Conservation (phyloP, 352 stramenopile species). For the Pythium brassicae region DNA sequence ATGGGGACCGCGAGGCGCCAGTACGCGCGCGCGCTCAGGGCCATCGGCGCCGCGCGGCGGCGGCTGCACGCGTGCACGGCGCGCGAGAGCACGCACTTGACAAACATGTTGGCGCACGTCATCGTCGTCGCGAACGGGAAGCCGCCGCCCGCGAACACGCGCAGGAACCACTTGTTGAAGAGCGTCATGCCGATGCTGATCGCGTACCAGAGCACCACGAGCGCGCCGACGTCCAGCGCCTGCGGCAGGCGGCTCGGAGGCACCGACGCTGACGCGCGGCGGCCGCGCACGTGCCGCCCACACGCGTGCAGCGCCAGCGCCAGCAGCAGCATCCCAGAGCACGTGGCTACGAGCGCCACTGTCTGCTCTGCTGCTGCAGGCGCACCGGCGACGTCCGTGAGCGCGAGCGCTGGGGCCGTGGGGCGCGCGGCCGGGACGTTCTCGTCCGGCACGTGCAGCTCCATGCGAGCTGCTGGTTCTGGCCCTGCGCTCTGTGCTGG, state of each 20-base stretch:
- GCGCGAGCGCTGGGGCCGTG: not conserved
- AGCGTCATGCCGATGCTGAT: conserved; percentile 85
- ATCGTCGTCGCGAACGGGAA: conserved; percentile 78
- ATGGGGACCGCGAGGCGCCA: conserved; percentile 76
- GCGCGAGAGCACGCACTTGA: conserved; percentile 65
- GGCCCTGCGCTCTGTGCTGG: not conserved
- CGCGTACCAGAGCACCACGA: conserved; percentile 75
- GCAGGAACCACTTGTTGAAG: conserved; percentile 83
- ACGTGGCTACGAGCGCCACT: conserved; percentile 42
- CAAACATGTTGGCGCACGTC: conserved; percentile 77
- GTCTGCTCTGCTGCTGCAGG: conserved; percentile 31
- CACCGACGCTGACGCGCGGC: conserved; percentile 17
- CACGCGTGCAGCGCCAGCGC: conserved; percentile 37
- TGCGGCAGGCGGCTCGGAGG: conserved; percentile 32
- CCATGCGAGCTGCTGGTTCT: not conserved
- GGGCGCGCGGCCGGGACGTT: conserved; percentile 6
- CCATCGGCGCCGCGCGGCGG: conserved; percentile 9
- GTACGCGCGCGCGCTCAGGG: conserved; percentile 35
- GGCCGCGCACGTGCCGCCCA: conserved; percentile 9
- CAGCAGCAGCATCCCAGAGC: conserved; percentile 56
- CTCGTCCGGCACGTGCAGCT: not conserved
- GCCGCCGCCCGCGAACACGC: conserved; percentile 59
- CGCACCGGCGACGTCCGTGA: conserved; percentile 1
- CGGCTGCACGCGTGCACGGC: conserved; percentile 47
- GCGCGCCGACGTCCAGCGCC: conserved; percentile 65